Conservation (phyloP, 345 rosid genomes). For the Gossypium ekmanianum region DNA sequence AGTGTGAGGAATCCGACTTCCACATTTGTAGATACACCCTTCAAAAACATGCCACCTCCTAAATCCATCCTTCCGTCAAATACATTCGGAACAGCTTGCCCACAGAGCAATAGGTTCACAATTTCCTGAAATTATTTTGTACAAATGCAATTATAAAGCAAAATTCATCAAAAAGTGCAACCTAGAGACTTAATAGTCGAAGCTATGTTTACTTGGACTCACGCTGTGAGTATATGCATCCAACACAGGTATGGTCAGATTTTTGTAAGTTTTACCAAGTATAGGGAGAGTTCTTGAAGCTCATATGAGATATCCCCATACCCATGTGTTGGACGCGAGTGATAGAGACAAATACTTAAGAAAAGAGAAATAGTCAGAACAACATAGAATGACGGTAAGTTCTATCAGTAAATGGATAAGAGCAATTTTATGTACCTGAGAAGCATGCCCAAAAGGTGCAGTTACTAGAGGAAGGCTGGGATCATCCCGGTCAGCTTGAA, state of each 20-base stretch:
- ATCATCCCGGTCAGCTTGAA: conserved; percentile 96
- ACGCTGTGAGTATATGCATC: no score
- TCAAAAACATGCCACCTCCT: conserved; percentile 90
- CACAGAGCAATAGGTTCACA: conserved; percentile 85
- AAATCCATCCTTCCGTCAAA: conserved; percentile 97
- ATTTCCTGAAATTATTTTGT: conserved; percentile 51
- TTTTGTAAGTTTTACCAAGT: no score
- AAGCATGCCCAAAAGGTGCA: conserved; percentile 99
- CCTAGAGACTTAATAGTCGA: neutral
- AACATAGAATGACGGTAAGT: neutral
- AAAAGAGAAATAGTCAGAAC: no score
- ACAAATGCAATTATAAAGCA: neutral
- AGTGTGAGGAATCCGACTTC: conserved; percentile 97
- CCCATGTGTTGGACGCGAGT: no score
- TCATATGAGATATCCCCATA: no score
- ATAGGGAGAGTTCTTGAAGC: no score
- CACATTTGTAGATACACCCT: conserved; percentile 70
- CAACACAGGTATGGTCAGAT: no score
- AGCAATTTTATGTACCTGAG: conserved; percentile 59
- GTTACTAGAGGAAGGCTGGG: conserved; percentile 87
- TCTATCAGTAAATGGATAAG: neutral
- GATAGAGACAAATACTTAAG: no score
- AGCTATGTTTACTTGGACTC: no score
- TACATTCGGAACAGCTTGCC: conserved; percentile 95
- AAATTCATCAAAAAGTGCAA: neutral